Base-by-base conservation (phyloP, 1,284 basidiomycete genomes). In the Ustilago shanxiensis region DNA sequence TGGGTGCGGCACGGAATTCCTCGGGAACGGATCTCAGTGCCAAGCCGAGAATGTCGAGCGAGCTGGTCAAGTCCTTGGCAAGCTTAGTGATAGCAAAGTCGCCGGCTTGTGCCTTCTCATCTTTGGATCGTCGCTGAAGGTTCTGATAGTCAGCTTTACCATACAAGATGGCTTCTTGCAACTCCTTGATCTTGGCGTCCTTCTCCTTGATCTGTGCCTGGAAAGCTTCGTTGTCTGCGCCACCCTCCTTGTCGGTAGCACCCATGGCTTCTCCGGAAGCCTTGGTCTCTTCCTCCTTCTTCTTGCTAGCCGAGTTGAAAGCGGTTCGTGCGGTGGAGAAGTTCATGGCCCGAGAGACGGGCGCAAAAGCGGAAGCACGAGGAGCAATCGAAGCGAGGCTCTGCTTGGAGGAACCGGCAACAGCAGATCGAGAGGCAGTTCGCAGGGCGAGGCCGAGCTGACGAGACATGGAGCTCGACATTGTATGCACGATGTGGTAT, bases 81-180 rank as follows among this genome's bases (percentile, higher is more conserved):
- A 99, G 97, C 60, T 91, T 91, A 57, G 93, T 90, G 85, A 99
- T 95, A 66, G 95, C 95, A 87, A 93, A 96, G 87, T 98, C 95
- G 71, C 91, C 91, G 20, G 95, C 93, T 86, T 94, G 93, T 85
- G 93, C 90, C 88, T 94, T 95, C 88, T 99, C 96, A 73, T 93
- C 90, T 29, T 91, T 91, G 63, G 94, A 90, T 80, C 95, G 94
- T 67, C 95, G 92, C 86, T 95, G 94, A 56, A 98, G 89, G 86
- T 98, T 99, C 73, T 98, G 89, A 87, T 95, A 94, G 88, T 99
- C 96, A 77, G 96, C 97, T 70, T 87, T 82, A 44, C 82, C 83
- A 58, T 84, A 85, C n/a, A 85, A 71, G 51, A 85, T 52, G 10
- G 79, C 71, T 26, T 85, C 83, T 73, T 82, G 71, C 57, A 86